Evolutionary conservation across 139 green algal species (phyloP).

Genomic region (Edaphochlamys debaryana): DNA sequence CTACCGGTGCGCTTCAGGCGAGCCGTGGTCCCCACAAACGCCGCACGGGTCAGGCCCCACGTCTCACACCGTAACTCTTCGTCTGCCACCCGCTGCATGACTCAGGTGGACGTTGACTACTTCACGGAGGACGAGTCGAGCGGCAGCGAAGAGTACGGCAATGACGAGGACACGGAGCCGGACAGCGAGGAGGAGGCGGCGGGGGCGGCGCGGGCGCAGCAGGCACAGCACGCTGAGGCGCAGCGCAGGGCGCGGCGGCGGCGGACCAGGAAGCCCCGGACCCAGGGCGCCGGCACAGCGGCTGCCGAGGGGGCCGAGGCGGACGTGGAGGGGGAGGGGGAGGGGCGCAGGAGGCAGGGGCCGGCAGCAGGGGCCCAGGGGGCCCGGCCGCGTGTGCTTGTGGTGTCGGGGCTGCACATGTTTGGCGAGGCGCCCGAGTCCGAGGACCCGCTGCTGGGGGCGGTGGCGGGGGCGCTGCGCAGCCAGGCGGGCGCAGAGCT

Average conservation of each 20-base stretch:
- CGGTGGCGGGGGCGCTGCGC: neutral
- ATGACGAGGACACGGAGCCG: neutral
- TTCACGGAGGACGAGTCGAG: conserved; percentile 4
- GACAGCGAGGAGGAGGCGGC: neutral
- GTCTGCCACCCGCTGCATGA: neutral
- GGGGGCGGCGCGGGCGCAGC: neutral
- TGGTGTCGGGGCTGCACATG: neutral
- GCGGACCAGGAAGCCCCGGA: no score
- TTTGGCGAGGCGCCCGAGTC: conserved; percentile 1
- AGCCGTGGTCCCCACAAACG: no score
- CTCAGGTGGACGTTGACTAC: neutral
- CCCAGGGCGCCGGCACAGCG: no score
- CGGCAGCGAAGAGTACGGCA: neutral
- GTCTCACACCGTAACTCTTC: neutral
- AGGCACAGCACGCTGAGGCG: no score
- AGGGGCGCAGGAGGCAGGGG: no score
- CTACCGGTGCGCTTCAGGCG: no score
- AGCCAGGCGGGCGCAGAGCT: neutral
- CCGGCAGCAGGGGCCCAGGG: no score
- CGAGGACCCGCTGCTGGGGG: neutral
- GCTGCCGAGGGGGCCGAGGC: no score
- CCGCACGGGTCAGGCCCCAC: neutral
- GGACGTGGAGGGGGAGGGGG: no score
- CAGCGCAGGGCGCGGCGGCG: no score
- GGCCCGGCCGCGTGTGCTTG: neutral